Percentiles rank a stretch among this genome's conserved stretches.
Evolutionary conservation across 345 rosid species (phyloP).

Genomic region (Alliaria petiolata): DNA sequence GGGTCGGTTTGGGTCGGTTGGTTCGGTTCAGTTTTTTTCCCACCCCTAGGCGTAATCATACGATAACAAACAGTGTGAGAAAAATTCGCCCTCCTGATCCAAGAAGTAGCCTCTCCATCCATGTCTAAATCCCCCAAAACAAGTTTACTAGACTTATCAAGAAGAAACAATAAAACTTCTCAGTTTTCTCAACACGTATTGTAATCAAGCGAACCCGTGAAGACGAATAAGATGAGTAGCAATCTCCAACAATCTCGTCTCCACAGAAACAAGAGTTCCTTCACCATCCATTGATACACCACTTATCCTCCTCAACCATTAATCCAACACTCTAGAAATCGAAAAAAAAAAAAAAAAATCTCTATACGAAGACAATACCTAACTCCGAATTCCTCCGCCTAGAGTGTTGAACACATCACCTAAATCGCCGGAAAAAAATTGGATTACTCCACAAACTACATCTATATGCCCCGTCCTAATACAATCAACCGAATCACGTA

Average conservation of each 20-base stretch:
- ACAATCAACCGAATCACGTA: not conserved
- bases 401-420: constrained; percentile 34
- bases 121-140: constrained; percentile 23
- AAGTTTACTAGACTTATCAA: not conserved
- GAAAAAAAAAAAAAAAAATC: not conserved
- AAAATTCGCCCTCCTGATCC: constrained; percentile 75
- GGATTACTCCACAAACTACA: constrained; percentile 48
- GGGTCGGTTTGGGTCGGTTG: no score
- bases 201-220: no score
- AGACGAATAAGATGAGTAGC: constrained; percentile 17
- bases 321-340: not conserved
- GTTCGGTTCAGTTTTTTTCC: no score
- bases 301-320: not conserved
- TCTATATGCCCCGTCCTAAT: constrained; percentile 13
- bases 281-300: not conserved
- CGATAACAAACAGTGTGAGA: constrained; percentile 70
- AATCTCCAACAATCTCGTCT: constrained; percentile 23
- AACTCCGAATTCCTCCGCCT: constrained; percentile 1
- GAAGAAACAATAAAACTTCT: constrained; percentile 4
- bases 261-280: constrained; percentile 25
- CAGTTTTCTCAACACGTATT: no score
- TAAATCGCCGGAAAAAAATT: constrained; percentile 28
- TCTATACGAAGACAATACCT: not conserved
- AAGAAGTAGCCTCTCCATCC: constrained; percentile 61
- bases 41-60: constrained; percentile 49